Percentiles rank a stretch among this genome's conserved stretches.
These are phyloP conservation scores for Fusarium burgessii DNA, from an alignment of 2,329 filamentous ascomycete genomes.

Conservation along the genomic window DNA sequence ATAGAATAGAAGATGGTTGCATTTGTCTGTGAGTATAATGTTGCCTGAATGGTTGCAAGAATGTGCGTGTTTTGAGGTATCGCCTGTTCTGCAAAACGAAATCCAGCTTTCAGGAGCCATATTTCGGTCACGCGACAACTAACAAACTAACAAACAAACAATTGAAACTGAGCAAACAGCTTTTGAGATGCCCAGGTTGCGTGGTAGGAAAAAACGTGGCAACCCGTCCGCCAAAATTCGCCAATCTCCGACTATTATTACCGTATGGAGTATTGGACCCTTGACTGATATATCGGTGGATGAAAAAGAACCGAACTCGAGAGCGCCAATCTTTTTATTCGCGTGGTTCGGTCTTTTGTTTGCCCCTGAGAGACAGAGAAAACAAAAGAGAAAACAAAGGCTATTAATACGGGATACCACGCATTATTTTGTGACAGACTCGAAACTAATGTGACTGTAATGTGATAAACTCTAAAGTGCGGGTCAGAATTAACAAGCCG, in stretches of 20 bases:
- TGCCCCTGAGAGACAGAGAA: not conserved
- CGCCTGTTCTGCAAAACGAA: not conserved
- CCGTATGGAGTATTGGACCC: not conserved
- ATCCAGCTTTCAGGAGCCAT: fast-evolving
- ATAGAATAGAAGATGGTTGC: no score
- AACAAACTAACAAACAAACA: not conserved
- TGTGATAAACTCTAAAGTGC: slow-evolving; percentile 1
- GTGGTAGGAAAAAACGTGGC: fast-evolving
- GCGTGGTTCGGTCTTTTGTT: not conserved
- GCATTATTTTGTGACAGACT: not conserved
- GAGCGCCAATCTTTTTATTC: not conserved
- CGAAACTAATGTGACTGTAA: not conserved
- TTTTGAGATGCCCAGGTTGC: not conserved
- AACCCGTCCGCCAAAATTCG: not conserved
- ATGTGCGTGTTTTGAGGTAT: no score
- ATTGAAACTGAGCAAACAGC: not conserved
- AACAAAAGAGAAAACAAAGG: not conserved
- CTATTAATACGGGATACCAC: not conserved
- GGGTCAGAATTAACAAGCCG: not conserved
- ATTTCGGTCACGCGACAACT: not conserved
- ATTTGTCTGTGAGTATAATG: no score
- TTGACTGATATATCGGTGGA: not conserved
- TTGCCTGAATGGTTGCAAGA: no score
- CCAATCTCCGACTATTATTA: not conserved
- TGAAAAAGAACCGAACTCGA: not conserved